Base-by-base conservation (phyloP, 306 rosid genomes). In the Quercus agrifolia region DNA sequence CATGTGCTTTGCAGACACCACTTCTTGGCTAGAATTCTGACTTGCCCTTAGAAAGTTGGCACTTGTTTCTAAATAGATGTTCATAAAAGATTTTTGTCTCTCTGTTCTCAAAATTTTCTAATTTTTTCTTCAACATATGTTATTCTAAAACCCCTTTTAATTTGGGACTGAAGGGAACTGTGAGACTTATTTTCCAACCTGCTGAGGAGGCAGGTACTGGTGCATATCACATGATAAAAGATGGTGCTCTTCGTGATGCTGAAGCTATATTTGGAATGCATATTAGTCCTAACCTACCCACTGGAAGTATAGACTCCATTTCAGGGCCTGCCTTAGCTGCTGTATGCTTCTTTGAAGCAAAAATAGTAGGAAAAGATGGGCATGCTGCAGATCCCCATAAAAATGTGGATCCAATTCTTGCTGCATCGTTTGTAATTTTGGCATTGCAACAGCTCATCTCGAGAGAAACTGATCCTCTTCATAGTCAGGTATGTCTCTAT, bases 111-210 rank as follows among this genome's bases (percentile, higher is more conserved):
- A 59, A 19, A 51, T 61, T 75, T 33, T 66, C 56, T 23, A 58
- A 19, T 41, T 73, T 13, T 28, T 38, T 9, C 49, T 41, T 73
- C 21, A 30, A 79, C 55, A 74, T 61, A 21, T 76, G 78, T 83
- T 68, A 13, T 58, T 75, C 75, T 55, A 64, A 66, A 52, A 66
- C 1, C n/a, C 25, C 33, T 44, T 38, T 49, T 55, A 17, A 38
- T 80, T 68, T 83, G 79, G 30, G 73, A 79, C 77, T 83, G 21
- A 88, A 92, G 97, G 94, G 97, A 78, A 92, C 91, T 49, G 92
- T 90, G 73, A 86, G 87, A 77, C 87, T 92, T 78, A n/a, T 92
- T 64, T 90, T 92, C 81, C 94, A 92, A 84, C 94, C 97, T n/a
- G 97, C 86, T 19, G 97, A 90, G 86, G 97, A 92, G 86, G 92